Evolutionary conservation across 495 filamentous ascomycete genomes (phyloP).

Genomic region (Lineolata rhizophorae): DNA sequence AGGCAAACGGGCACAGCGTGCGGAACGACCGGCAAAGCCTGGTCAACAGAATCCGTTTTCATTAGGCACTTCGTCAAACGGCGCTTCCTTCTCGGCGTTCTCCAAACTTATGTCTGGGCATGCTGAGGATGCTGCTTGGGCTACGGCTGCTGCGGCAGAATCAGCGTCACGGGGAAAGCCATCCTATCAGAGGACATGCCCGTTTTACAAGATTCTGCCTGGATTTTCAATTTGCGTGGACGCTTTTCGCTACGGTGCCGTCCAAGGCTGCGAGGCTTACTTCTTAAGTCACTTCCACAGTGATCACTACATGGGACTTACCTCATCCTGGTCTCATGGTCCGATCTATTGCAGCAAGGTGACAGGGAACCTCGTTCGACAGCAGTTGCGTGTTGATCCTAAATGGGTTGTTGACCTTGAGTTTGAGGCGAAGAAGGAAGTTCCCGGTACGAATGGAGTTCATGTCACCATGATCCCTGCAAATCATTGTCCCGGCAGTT

Average conservation of each 20-base stretch:
- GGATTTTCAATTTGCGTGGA: slow-evolving; percentile 85
- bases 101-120: slow-evolving; percentile 79
- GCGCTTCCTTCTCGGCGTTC: slow-evolving; percentile 47
- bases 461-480: slow-evolving; percentile 86
- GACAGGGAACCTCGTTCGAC: slow-evolving; percentile 72
- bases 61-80: slow-evolving; percentile 20
- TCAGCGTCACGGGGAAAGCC: slow-evolving; percentile 64
- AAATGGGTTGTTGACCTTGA: slow-evolving; percentile 71
- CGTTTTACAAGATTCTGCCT: slow-evolving; percentile 95
- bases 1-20: slow-evolving; percentile 1
- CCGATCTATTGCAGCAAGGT: slow-evolving; percentile 92
- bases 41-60: slow-evolving; percentile 55
- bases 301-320: slow-evolving; percentile 88
- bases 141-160: slow-evolving; percentile 61
- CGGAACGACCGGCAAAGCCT: slow-evolving; percentile 42
- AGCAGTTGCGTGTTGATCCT: slow-evolving; percentile 64
- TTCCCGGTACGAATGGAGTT: slow-evolving; percentile 59
- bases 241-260: slow-evolving; percentile 85
- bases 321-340: slow-evolving; percentile 71
- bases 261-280: slow-evolving; percentile 82
- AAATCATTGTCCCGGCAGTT: slow-evolving; percentile 92
- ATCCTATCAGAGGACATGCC: slow-evolving; percentile 73
- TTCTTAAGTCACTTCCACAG: slow-evolving; percentile 97
- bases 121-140: slow-evolving; percentile 80
- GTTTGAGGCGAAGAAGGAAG: slow-evolving; percentile 61